These are phyloP conservation scores for Jatropha multifida DNA, from an alignment of 441 rosid genomes.

Conservation along the genomic window DNA sequence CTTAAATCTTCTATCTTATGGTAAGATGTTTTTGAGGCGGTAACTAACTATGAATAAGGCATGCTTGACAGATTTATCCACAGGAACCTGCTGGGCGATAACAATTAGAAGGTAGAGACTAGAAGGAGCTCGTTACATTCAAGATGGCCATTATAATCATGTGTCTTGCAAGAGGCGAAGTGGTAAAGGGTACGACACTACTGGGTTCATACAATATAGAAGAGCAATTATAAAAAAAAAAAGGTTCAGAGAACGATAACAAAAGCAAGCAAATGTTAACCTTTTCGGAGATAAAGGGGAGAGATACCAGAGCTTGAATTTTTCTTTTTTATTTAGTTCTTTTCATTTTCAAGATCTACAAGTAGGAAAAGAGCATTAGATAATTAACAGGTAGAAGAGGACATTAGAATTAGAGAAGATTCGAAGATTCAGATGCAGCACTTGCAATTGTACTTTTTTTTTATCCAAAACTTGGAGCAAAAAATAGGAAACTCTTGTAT, in stretches of 20 bases:
- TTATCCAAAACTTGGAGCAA: not conserved
- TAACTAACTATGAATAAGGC: slow-evolving; percentile 7
- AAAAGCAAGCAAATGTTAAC: not conserved
- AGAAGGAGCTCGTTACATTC: not conserved
- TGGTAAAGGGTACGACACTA: not conserved
- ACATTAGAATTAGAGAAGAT: not conserved
- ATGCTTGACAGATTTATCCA: slow-evolving; percentile 29
- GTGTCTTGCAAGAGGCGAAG: not conserved
- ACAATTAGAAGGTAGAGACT: not conserved
- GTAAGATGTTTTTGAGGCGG: not conserved
- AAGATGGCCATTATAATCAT: not conserved
- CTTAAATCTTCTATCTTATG: not conserved
- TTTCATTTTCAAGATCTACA: not conserved
- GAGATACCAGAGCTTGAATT: not conserved
- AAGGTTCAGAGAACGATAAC: not conserved
- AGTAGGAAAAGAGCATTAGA: not conserved
- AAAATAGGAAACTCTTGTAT: too few species aligned
- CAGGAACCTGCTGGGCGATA: not conserved
- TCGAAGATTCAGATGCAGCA: not conserved
- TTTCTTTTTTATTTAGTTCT: not conserved
- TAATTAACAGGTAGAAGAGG: not conserved
- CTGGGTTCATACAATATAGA: not conserved
- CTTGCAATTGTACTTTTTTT: too few species aligned
- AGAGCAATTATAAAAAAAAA: not conserved
- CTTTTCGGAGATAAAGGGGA: not conserved